Evolutionary conservation across 148 eudicot species (phyloP), one percentile per base, ranked within the genome.

Genomic region (Chenopodium berlandieri): DNA sequence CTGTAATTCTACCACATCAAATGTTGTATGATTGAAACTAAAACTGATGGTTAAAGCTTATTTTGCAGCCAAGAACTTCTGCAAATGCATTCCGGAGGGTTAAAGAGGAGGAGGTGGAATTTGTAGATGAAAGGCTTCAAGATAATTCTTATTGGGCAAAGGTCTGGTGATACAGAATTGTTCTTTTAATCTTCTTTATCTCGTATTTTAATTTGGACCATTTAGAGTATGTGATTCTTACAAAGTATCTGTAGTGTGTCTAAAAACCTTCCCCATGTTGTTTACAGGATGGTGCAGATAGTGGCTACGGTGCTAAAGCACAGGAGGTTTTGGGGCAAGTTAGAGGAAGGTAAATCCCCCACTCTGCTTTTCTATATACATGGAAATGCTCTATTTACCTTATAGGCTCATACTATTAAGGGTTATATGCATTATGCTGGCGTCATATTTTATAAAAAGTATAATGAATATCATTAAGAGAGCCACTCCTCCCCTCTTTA

Each of bases 141-240:
- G 91, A 95, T 86, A 95, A 95, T 88, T 93, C 98, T 23, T 95
- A 95, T 82, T 95, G 98, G 98, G 97, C 97, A 31, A 93, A 95
- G 97, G 98, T 95, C 22, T 77, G 80, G 67, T 76, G 46, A 34
- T 60, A 60, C 78, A 82, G 47, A 65, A 47, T 70, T n/a, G 23
- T 75, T 25, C 67, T 44, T 14, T 22, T 4, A 14, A 13, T 68
- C 12, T 20, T 17, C 3, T 44, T 30, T 22, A 17, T 62, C 4
- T 58, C 60, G 37, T 34, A 1, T 72, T 10, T 10, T 23, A 52
- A 8, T 20, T 4, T 30, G 67, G 73, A 19, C 48, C 60, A 19
- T n/a, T 20, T 11, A 16, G 10, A 44, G 23, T 30, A 13, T 22
- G 31, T 7, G 60, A 31, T 4, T 52, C 58, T 32, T 13, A 22